Evolutionary conservation across 2,329 filamentous ascomycete genomes (phyloP).

Genomic region (Xylaria sp.): DNA sequence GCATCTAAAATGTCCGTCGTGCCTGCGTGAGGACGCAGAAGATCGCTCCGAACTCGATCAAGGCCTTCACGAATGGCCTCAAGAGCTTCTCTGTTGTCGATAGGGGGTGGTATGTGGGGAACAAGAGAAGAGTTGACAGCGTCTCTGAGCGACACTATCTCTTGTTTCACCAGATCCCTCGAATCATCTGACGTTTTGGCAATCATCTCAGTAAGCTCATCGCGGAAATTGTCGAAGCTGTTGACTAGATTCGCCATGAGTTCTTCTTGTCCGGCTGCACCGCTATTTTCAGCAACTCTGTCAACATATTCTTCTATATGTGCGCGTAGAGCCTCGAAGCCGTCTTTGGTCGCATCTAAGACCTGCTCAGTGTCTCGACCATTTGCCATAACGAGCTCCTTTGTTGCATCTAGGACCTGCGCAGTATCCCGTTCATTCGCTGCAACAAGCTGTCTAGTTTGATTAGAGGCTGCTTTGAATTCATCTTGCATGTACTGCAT

Average conservation of each 20-base stretch:
- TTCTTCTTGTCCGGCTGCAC: slow-evolving; percentile 72
- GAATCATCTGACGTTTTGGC: slow-evolving; percentile 54
- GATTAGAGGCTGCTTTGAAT: slow-evolving; percentile 64
- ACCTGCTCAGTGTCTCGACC: slow-evolving; percentile 83
- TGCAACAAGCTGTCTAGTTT: slow-evolving; percentile 77
- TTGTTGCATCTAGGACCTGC: slow-evolving; percentile 85
- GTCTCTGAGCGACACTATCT: slow-evolving; percentile 82
- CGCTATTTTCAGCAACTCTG: slow-evolving; percentile 61
- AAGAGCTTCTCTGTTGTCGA: slow-evolving; percentile 68
- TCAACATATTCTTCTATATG: slow-evolving; percentile 86
- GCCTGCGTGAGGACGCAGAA: slow-evolving; percentile 69
- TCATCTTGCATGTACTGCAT: slow-evolving; percentile 64
- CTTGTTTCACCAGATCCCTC: slow-evolving; percentile 75
- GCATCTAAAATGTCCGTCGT: slow-evolving; percentile 90
- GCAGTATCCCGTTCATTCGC: slow-evolving; percentile 83
- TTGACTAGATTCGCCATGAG: slow-evolving; percentile 71
- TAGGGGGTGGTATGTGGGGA: slow-evolving; percentile 54
- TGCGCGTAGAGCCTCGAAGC: slow-evolving; percentile 72
- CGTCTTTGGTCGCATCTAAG: slow-evolving; percentile 85
- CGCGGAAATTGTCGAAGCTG: slow-evolving; percentile 69
- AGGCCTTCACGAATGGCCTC: slow-evolving; percentile 74
- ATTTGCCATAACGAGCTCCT: slow-evolving; percentile 66
- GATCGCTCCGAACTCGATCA: slow-evolving; percentile 74
- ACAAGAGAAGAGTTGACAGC: slow-evolving; percentile 74
- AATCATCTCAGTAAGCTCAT: slow-evolving; percentile 70